Base-by-base conservation (phyloP, 495 filamentous ascomycete species). In the Neohortaea acidophila region DNA sequence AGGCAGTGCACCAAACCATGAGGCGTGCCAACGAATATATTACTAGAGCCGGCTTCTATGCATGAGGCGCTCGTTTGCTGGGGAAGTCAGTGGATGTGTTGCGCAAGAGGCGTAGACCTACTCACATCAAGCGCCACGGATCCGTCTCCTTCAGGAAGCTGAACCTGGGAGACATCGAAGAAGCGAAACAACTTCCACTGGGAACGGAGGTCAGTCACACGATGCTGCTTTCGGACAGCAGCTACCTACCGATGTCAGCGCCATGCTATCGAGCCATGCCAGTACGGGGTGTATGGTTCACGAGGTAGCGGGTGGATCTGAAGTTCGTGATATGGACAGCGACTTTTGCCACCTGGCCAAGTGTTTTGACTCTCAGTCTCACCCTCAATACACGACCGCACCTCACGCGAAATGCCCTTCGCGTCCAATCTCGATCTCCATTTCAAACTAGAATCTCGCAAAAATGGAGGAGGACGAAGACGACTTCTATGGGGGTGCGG, bases 151-250 rank as follows among this genome's bases (percentile, higher is more conserved):
- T 85, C 80, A 37, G 79, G 66, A 41, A 81, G 69, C 57, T 79
- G 78, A 59, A 96, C 76, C 49, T 78, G 75, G 44, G 76, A 73
- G 56, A 92, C 83, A 58, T 94, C 85, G 68, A 97, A 93, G 75
- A 97, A 96, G 71, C 89, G 85, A 67, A 97, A 96, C 37, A 81
- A 75, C 81, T 93, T 92, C 89, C 91, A 94, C 86, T 97, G 54
- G 3, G 2, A 21, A 13, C 6, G 20, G 14, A n/a, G 2, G 2
- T 4, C 22, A 25, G 17, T 11, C 18, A 29, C 2, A 17, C 8
- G 13, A 28, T 43, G 33, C 3, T 4, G 14, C 11, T 2, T 12
- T 32, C 4, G n/a, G n/a, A 35, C 38, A 19, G 3, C 14, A 26
- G 12, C 19, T 6, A 18, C 49, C 18, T 52, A 59, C 58, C 38